Evolutionary conservation across 306 rosid species (phyloP), one percentile per base, ranked within the genome.

Genomic region (Spatholobus suberectus): DNA sequence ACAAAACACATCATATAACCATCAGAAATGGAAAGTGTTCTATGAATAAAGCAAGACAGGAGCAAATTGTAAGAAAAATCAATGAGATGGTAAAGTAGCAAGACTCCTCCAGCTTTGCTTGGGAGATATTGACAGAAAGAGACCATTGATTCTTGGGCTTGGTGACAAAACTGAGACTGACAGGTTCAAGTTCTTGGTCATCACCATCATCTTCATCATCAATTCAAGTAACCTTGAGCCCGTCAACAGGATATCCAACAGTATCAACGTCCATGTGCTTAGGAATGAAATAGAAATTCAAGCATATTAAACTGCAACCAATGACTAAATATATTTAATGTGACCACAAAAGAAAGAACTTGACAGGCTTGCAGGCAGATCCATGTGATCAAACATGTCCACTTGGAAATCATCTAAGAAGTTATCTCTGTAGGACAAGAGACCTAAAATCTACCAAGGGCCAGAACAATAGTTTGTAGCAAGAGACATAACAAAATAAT

Each of bases 61-160:
- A 73, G 6, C 47, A 57, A 71, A 55, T 1, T 13, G 7, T 8
- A 18, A 47, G 27, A 21, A 23, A 72, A 59, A 18, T 46, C 65
- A 2, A 79, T 67, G 34, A 44, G 55, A 66, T 32, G 41, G 71
- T 57, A 71, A 13, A 81, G 20, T 87, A 95, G 95, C 59, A 93
- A 97, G 58, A 85, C 82, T 23, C 97, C 94, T 38, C 97, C 95
- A 67, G 92, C 97, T 89, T 93, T 93, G 84, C 94, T 90, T 40
- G 93, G 97, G 81, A 95, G 91, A 27, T 63, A 82, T 29, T 88
- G 92, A 26, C 88, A 88, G 43, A 70, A 81, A 93, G 94, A 32
- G 87, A 90, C 83, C 77, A 61, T 8, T 68, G 55, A 62, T 76
- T 89, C 81, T 89, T 55, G 0, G 95, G 89, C 84, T 89, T 89